Evolutionary conservation across 2,329 filamentous ascomycete genomes (phyloP).

Genomic region (Colletotrichum musicola): DNA sequence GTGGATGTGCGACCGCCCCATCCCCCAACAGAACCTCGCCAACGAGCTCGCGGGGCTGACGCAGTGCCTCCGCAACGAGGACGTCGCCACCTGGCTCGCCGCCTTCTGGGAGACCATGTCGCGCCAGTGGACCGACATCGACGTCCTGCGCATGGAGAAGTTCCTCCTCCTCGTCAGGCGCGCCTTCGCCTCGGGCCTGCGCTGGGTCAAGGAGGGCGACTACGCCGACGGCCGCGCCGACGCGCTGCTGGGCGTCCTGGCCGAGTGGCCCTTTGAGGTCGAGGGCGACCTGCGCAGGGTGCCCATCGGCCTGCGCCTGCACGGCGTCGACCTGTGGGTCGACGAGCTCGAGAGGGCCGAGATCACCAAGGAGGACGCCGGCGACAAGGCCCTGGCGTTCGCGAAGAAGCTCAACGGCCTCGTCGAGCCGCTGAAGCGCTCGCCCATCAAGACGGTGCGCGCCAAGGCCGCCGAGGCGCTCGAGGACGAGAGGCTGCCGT

Average conservation of each 20-base stretch:
- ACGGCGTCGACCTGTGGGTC: constrained; percentile 90
- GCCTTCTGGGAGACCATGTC: constrained; percentile 71
- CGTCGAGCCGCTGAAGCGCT: constrained; percentile 68
- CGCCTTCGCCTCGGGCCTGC: constrained; percentile 79
- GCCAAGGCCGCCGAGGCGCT: constrained; percentile 77
- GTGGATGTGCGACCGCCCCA: constrained; percentile 92
- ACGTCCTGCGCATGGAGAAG: constrained; percentile 89
- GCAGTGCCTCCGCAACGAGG: constrained; percentile 39
- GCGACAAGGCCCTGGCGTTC: constrained; percentile 58
- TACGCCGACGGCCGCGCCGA: constrained; percentile 50
- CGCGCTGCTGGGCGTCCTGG: constrained; percentile 51
- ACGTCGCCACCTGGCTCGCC: constrained; percentile 38
- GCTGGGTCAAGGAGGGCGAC: constrained; percentile 51
- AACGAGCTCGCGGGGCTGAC: constrained; percentile 78
- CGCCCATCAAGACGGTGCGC: constrained; percentile 79
- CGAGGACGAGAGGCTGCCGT: constrained; percentile 79
- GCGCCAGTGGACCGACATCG: constrained; percentile 77
- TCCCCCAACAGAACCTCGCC: constrained; percentile 88
- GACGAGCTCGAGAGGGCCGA: constrained; percentile 86
- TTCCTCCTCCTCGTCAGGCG: constrained; percentile 87
- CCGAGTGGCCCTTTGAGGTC: constrained; percentile 57
- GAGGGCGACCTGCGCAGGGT: constrained; percentile 64
- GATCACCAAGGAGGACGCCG: constrained; percentile 57
- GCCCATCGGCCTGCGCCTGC: constrained; percentile 86
- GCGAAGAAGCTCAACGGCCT: constrained; percentile 66